Conservation (phyloP, 441 rosid species). For the Viola pubescens region DNA sequence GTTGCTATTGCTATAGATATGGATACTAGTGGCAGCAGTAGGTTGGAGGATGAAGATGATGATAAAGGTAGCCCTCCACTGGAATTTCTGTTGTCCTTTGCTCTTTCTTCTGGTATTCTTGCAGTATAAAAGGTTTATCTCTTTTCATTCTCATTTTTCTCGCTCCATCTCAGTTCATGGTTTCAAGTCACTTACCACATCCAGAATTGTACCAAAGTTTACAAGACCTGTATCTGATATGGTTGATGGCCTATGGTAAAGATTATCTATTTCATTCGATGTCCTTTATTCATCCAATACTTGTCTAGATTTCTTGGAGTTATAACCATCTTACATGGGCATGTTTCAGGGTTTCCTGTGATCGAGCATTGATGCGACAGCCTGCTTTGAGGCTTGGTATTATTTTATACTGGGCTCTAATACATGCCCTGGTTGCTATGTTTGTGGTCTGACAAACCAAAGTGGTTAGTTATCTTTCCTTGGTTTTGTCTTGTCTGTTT, state of each 20-base stretch:
- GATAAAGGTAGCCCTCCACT: conserved; percentile 62
- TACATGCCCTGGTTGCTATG: conserved; percentile 73
- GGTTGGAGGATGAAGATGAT: conserved; percentile 89
- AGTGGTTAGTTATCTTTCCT: conserved; percentile 29
- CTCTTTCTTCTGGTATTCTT: neutral
- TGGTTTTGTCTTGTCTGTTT: neutral
- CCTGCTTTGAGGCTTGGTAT: conserved; percentile 89
- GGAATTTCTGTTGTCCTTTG: neutral
- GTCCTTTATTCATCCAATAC: neutral
- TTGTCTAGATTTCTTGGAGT: conserved; percentile 6
- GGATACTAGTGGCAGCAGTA: conserved; percentile 37
- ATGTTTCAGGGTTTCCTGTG: conserved; percentile 87
- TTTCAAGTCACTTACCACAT: conserved; percentile 85
- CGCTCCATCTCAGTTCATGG: conserved; percentile 58
- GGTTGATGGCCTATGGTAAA: conserved; percentile 89
- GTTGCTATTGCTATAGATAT: conserved; percentile 81
- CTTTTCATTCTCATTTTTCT: conserved; percentile 9
- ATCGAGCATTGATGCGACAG: conserved; percentile 88
- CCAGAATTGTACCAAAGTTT: conserved; percentile 77
- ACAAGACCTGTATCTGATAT: conserved; percentile 77
- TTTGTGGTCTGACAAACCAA: conserved; percentile 55
- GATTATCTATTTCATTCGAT: conserved; percentile 18
- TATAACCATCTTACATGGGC: conserved; percentile 2
- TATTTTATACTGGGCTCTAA: conserved; percentile 80
- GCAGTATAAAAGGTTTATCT: neutral